Conservation (phyloP, 2,329 filamentous ascomycete species). For the Fusarium continuum region DNA sequence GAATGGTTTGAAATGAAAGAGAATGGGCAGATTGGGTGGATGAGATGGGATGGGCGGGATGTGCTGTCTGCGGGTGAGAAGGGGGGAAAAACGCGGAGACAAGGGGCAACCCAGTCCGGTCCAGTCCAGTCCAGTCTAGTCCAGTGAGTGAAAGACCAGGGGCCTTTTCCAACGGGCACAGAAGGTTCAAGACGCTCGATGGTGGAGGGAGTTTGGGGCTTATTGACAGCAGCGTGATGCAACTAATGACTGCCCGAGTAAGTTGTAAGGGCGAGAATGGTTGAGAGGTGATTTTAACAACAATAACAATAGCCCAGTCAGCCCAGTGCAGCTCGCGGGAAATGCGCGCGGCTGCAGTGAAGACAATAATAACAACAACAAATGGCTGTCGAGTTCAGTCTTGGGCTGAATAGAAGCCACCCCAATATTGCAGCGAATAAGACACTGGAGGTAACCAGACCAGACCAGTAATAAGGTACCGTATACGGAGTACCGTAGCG, state of each 20-base stretch:
- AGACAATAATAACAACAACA: conserved; percentile 24
- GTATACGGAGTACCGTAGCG: not conserved
- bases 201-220: conserved; percentile 4
- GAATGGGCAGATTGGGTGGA: conserved; percentile 33
- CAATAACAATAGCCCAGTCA: conserved; percentile 1
- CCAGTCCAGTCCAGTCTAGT: conserved; percentile 20
- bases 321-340: conserved; percentile 3
- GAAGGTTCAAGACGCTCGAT: conserved; percentile 1
- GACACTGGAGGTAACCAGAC: conserved; percentile 18
- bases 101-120: conserved; percentile 31
- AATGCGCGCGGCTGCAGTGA: conserved; percentile 26
- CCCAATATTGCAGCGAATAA: conserved; percentile 11
- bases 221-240: conserved; percentile 20
- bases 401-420: conserved; percentile 14
- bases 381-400: conserved; percentile 17
- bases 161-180: conserved; percentile 3
- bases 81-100: conserved; percentile 36
- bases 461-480: conserved; percentile 25
- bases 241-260: conserved; percentile 1
- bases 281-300: not conserved
- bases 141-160: conserved; percentile 16
- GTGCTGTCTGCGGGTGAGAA: conserved; percentile 33
- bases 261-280: not conserved
- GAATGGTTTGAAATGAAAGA: conserved; percentile 34
- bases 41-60: conserved; percentile 20